Evolutionary conservation across 108 stramenopile genomes (phyloP).

Genomic region (Fragilariopsis cylindrus): DNA sequence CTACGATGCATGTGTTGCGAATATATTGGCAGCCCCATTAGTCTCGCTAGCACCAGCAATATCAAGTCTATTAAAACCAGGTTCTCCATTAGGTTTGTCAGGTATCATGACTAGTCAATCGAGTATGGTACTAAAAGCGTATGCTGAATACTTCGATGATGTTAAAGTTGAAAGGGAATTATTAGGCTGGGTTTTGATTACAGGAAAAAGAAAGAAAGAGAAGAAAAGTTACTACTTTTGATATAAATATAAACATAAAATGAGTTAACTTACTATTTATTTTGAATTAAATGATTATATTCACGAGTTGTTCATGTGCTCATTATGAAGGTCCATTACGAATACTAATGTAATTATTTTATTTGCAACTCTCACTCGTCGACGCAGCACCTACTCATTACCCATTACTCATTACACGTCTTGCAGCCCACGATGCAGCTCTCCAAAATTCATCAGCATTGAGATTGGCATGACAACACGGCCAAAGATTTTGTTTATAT

Average conservation of each 20-base stretch:
- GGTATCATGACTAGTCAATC: slow-evolving; percentile 66
- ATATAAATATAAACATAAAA: neutral
- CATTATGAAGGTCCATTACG: neutral
- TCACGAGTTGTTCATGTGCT: neutral
- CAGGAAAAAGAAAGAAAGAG: slow-evolving; percentile 51
- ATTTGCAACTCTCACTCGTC: too few relatives aligned
- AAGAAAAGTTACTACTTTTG: too few relatives aligned
- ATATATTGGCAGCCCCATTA: slow-evolving; percentile 75
- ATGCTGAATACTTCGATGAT: slow-evolving; percentile 61
- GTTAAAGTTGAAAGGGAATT: slow-evolving; percentile 53
- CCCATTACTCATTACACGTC: too few relatives aligned
- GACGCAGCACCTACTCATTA: too few relatives aligned
- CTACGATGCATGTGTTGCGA: slow-evolving; percentile 74
- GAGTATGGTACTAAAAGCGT: slow-evolving; percentile 58
- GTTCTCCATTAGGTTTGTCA: slow-evolving; percentile 66
- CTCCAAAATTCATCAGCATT: too few relatives aligned
- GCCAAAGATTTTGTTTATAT: too few relatives aligned
- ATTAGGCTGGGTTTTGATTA: slow-evolving; percentile 68
- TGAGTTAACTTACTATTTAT: neutral
- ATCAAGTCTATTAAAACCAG: slow-evolving; percentile 55
- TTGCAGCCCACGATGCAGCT: too few relatives aligned
- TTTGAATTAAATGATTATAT: neutral
- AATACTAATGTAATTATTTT: too few relatives aligned
- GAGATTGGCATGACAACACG: too few relatives aligned
- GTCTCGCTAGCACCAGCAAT: slow-evolving; percentile 58